A percentile compares a stretch with the other conserved stretches of the same genome.
Evolutionary conservation across 163 green algal genomes (phyloP).

Genomic region (Botryococcus braunii): DNA sequence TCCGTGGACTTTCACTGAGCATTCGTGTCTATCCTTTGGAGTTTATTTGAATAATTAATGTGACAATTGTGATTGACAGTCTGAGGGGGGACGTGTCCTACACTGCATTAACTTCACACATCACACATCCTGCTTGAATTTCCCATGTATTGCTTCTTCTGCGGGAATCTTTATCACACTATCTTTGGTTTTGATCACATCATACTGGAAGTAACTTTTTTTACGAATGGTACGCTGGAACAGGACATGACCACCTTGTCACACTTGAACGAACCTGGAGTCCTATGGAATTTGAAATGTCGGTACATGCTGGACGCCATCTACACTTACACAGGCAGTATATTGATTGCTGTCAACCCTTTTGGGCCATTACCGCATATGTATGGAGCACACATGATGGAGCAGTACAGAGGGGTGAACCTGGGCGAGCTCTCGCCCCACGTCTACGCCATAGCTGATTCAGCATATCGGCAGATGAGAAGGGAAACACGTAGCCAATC

Average conservation of each 20-base stretch:
- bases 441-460: slow-evolving; percentile 95
- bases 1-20: no score
- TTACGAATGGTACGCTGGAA: background rate
- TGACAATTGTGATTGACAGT: background rate
- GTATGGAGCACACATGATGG: slow-evolving; percentile 98
- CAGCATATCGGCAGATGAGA: slow-evolving; percentile 86
- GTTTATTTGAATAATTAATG: background rate
- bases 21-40: background rate
- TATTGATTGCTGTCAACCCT: slow-evolving; percentile 98
- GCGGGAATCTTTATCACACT: background rate
- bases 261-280: slow-evolving; percentile 95
- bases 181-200: background rate
- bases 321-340: slow-evolving; percentile 93
- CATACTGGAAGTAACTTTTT: background rate
- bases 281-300: slow-evolving; percentile 93
- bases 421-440: slow-evolving; percentile 91
- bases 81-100: background rate
- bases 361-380: slow-evolving; percentile 87
- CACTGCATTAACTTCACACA: background rate
- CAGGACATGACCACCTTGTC: slow-evolving; percentile 98
- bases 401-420: slow-evolving; percentile 74
- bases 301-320: slow-evolving; percentile 61
- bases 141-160: no score
- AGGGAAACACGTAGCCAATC: slow-evolving; percentile 76
- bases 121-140: background rate